Conservation (phyloP, 228 moss, liverwort and hornwort species). For the Sphagnum magellanicum region DNA sequence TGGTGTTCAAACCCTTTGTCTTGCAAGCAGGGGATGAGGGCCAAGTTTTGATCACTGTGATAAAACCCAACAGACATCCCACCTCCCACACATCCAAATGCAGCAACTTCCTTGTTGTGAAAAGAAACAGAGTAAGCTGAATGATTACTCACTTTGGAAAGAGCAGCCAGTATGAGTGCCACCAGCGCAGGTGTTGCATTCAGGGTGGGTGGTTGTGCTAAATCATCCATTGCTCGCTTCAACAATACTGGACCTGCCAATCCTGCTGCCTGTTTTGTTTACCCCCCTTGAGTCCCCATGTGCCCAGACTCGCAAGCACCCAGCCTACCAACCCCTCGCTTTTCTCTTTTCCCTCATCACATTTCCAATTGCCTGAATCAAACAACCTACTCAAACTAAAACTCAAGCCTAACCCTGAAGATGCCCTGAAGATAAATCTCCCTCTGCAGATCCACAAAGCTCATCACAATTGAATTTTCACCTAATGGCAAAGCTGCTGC, state of each 20-base stretch:
- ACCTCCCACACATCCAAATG: not conserved
- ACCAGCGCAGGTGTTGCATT: slow-evolving; percentile 58
- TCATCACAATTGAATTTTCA: not conserved
- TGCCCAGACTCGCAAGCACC: not conserved
- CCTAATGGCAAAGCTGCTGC: too few relatives aligned
- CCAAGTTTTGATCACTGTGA: too few relatives aligned
- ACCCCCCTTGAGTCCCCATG: not conserved
- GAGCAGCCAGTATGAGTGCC: slow-evolving; percentile 68
- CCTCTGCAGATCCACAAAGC: not conserved
- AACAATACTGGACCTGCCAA: slow-evolving; percentile 83
- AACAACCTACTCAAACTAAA: not conserved
- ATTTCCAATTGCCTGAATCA: not conserved
- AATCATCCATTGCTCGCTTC: slow-evolving; percentile 86
- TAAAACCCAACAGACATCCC: too few relatives aligned
- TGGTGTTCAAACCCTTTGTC: not conserved
- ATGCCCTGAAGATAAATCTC: not conserved
- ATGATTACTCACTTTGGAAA: slow-evolving; percentile 58
- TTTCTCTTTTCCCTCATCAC: not conserved
- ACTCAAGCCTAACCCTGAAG: not conserved
- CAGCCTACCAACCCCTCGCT: not conserved
- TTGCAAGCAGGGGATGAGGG: not conserved
- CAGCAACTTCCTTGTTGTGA: not conserved
- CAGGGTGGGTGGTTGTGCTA: slow-evolving; percentile 53
- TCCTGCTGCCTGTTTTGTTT: slow-evolving; percentile 63
- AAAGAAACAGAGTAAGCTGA: not conserved